Percentiles rank a stretch among this genome's conserved stretches.
These are phyloP conservation scores for Pleurotus giganteus DNA, from an alignment of 768 basidiomycete species.

Conservation along the genomic window DNA sequence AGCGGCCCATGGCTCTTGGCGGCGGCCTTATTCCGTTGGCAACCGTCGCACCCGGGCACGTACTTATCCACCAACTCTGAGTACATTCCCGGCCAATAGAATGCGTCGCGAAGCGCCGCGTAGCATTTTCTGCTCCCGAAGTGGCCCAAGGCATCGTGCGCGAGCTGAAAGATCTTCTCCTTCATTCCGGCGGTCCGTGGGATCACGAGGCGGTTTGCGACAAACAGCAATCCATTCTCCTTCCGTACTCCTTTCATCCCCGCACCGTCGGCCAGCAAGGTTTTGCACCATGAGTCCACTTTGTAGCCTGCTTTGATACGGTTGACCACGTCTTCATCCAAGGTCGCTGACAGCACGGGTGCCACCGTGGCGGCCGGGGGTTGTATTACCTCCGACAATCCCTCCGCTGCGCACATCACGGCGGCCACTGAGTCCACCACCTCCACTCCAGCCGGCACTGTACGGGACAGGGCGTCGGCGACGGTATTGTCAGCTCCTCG, in stretches of 20 bases:
- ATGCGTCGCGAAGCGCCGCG: conserved; percentile 8
- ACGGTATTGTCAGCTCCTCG: background rate
- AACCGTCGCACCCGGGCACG: conserved; percentile 21
- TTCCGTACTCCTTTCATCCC: conserved; percentile 12
- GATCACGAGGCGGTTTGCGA: conserved; percentile 10
- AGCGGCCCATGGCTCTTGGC: conserved; percentile 28
- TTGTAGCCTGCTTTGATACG: background rate
- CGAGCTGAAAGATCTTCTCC: conserved; percentile 10
- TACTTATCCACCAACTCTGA: conserved; percentile 22
- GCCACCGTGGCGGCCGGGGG: conserved; percentile 12
- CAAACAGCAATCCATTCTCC: conserved; percentile 11
- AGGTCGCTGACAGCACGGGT: conserved; percentile 15
- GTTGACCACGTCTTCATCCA: background rate
- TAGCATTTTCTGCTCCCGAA: conserved; percentile 21
- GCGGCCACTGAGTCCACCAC: too few species aligned
- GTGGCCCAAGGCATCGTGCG: conserved; percentile 15
- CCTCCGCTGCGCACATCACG: too few species aligned
- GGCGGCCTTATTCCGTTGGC: conserved; percentile 15
- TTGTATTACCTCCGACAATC: too few species aligned
- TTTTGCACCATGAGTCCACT: background rate
- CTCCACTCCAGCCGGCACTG: background rate
- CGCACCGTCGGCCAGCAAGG: conserved; percentile 14
- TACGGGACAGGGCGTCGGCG: conserved; percentile 9
- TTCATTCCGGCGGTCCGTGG: conserved; percentile 17
- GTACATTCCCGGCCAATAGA: conserved; percentile 23